phyloP scores from a whole-genome alignment of 257 asterid genomes.

The Jacaranda mimosifolia region DNA sequence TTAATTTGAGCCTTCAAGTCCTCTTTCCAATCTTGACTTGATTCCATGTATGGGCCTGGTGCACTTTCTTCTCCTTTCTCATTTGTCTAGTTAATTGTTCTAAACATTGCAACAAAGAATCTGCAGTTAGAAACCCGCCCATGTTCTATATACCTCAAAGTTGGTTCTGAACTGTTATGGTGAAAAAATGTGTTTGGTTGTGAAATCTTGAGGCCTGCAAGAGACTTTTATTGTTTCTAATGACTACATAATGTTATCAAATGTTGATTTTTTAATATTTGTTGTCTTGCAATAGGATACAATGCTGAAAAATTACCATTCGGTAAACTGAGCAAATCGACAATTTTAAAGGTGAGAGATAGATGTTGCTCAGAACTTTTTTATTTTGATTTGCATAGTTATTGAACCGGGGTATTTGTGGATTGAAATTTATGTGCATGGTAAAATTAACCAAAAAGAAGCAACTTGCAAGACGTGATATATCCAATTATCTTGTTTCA shows the following conservation, averaged over 20 bases:
- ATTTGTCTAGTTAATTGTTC: constrained; percentile 14
- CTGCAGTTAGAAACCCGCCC: constrained; percentile 17
- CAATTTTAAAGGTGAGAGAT: constrained; percentile 77
- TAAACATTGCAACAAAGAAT: neutral
- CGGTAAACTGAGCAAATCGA: constrained; percentile 94
- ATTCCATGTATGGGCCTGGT: neutral
- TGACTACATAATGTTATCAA: constrained; percentile 1
- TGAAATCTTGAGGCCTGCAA: constrained; percentile 17
- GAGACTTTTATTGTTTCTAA: neutral
- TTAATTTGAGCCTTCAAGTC: constrained; percentile 16
- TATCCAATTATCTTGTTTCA: constrained; percentile 15
- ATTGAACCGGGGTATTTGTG: constrained; percentile 12
- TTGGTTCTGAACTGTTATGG: constrained; percentile 16
- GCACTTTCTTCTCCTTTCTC: constrained; percentile 2
- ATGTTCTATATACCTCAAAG: constrained; percentile 19
- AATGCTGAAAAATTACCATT: constrained; percentile 94
- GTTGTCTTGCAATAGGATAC: constrained; percentile 65
- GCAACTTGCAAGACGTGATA: neutral
- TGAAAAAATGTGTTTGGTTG: constrained; percentile 13
- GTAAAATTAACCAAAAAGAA: constrained; percentile 14
- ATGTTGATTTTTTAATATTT: constrained; percentile 27
- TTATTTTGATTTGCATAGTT: constrained; percentile 26
- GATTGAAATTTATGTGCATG: constrained; percentile 1
- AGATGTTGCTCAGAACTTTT: constrained; percentile 16
- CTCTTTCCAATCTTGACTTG: constrained; percentile 14